Percentiles rank a stretch among this genome's conserved stretches.
These are phyloP conservation scores for Geum urbanum DNA, from an alignment of 306 rosid genomes.

Conservation along the genomic window DNA sequence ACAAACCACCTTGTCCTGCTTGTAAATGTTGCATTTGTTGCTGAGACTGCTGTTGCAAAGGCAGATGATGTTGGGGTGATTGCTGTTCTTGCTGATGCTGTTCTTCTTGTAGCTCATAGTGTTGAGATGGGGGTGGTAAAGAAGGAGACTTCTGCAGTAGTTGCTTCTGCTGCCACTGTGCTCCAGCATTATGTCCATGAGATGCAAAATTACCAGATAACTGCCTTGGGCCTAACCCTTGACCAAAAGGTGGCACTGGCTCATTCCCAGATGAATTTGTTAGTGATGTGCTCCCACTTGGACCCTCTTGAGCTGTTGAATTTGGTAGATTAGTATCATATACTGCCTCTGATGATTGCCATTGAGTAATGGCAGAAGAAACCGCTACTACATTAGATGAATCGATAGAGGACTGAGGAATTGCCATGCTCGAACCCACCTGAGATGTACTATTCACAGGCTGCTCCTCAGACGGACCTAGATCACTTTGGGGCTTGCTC, in stretches of 20 bases:
- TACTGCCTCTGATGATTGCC: constrained; percentile 62
- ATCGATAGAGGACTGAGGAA: constrained; percentile 52
- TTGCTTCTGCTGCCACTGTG: constrained; percentile 63
- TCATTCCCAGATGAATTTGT: constrained; percentile 60
- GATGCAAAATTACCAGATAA: constrained; percentile 54
- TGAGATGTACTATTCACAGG: constrained; percentile 46
- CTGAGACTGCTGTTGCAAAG: constrained; percentile 58
- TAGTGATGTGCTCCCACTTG: constrained; percentile 51
- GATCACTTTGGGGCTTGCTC: constrained; percentile 52
- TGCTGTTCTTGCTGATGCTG: constrained; percentile 45
- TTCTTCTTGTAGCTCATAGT: constrained; percentile 42
- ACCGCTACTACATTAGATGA: constrained; percentile 40
- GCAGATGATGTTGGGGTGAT: constrained; percentile 43
- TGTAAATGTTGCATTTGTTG: constrained; percentile 57
- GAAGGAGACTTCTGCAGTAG: constrained; percentile 49
- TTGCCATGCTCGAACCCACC: constrained; percentile 39
- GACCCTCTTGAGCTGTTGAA: constrained; percentile 44
- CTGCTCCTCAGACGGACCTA: constrained; percentile 60
- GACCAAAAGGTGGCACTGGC: constrained; percentile 41
- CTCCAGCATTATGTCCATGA: constrained; percentile 67
- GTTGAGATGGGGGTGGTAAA: constrained; percentile 49
- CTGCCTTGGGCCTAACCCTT: constrained; percentile 60
- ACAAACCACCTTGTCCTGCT: constrained; percentile 62
- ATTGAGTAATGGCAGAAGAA: constrained; percentile 49
- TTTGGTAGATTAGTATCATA: constrained; percentile 49